Percentiles rank a stretch among this genome's conserved stretches.
Evolutionary conservation across 1,284 basidiomycete species (phyloP).

Genomic region (Exsudoporus floridanus): DNA sequence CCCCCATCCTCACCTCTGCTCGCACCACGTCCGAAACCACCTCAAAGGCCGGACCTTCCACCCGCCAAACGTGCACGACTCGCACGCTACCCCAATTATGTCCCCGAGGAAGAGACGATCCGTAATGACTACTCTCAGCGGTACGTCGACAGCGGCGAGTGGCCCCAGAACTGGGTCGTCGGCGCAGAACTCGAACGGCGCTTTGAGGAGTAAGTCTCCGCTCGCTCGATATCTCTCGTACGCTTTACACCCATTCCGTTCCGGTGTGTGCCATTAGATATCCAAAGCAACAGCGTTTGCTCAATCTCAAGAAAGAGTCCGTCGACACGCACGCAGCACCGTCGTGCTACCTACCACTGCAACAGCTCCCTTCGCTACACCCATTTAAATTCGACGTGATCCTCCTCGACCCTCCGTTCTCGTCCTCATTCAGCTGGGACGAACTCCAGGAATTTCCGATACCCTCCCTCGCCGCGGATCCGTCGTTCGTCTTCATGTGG

Average conservation of each 20-base stretch:
- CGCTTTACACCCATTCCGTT: not conserved
- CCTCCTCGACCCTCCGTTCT: conserved; percentile 87
- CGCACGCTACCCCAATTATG: conserved; percentile 71
- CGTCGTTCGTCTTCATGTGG: conserved; percentile 95
- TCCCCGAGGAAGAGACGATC: conserved; percentile 91
- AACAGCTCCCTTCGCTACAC: conserved; percentile 52
- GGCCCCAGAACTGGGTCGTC: conserved; percentile 89
- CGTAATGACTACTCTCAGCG: conserved; percentile 91
- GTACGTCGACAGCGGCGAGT: conserved; percentile 87
- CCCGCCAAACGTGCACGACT: conserved; percentile 69
- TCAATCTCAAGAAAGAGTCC: conserved; percentile 74
- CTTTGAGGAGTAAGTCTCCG: conserved; percentile 84
- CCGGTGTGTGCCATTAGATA: no score
- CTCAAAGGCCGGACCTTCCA: conserved; percentile 54
- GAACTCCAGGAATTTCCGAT: conserved; percentile 81
- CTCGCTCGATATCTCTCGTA: not conserved
- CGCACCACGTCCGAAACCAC: conserved; percentile 37
- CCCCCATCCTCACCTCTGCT: conserved; percentile 48
- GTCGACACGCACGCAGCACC: conserved; percentile 63
- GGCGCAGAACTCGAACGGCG: conserved; percentile 83
- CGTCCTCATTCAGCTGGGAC: conserved; percentile 81
- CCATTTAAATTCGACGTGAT: conserved; percentile 90
- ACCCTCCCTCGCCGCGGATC: conserved; percentile 83
- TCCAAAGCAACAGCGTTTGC: conserved; percentile 83
- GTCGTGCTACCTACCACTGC: conserved; percentile 66